Conservation (phyloP, 2,329 filamentous ascomycete genomes). For the Bimuria novae-zelandiae region DNA sequence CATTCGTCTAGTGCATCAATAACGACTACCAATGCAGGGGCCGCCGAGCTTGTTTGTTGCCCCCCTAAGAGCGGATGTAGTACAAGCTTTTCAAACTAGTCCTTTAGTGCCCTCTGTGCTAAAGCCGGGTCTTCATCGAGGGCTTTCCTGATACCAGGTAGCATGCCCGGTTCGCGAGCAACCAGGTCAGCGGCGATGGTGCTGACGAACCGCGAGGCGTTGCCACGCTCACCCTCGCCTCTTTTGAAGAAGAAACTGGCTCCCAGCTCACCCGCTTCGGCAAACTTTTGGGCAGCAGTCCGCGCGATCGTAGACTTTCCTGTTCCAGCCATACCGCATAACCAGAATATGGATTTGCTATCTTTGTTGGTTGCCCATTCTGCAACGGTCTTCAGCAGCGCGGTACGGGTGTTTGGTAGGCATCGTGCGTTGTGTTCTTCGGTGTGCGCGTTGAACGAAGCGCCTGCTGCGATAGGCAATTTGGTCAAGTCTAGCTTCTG, state of each 20-base stretch:
- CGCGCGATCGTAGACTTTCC: too few relatives aligned
- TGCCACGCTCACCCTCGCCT: slow-evolving; percentile 12
- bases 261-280: too few relatives aligned
- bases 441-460: too few relatives aligned
- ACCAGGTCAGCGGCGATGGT: slow-evolving; percentile 25
- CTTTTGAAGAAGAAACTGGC: too few relatives aligned
- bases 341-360: too few relatives aligned
- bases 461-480: too few relatives aligned
- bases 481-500: slow-evolving; percentile 5
- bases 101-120: slow-evolving; percentile 7
- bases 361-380: too few relatives aligned
- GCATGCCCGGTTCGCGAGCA: slow-evolving; percentile 10
- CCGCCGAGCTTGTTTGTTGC: slow-evolving; percentile 1
- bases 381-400: too few relatives aligned
- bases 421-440: too few relatives aligned
- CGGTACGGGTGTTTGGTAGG: too few relatives aligned
- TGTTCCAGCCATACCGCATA: too few relatives aligned
- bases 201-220: slow-evolving; percentile 15
- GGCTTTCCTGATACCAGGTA: slow-evolving; percentile 17
- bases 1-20: slow-evolving; percentile 42
- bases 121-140: slow-evolving; percentile 15
- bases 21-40: slow-evolving; percentile 12
- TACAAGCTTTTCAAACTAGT: slow-evolving; percentile 21
- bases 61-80: slow-evolving; percentile 7
- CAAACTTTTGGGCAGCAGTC: too few relatives aligned